Conservation (phyloP, 73 alveolate genomes). For the Paramecium biaurelia region DNA sequence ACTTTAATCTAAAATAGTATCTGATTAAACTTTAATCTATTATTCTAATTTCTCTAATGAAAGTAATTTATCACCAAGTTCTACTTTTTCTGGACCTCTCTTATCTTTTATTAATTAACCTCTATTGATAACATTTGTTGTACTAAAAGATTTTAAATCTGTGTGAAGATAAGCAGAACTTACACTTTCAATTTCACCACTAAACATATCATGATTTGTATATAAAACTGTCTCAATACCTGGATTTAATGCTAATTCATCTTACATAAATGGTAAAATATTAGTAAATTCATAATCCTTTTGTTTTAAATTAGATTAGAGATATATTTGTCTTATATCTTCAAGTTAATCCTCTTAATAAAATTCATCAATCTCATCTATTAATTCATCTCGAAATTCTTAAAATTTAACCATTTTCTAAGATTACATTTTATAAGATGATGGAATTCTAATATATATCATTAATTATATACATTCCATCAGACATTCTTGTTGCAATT, state of each 20-base stretch:
- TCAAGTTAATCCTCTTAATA: neutral
- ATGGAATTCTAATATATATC: neutral
- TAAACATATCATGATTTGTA: conserved; percentile 25
- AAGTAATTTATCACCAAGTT: conserved; percentile 1
- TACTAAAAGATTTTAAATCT: neutral
- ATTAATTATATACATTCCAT: neutral
- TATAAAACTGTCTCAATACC: neutral
- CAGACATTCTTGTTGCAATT: neutral
- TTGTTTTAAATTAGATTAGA: neutral
- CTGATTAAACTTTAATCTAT: neutral
- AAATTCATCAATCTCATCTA: neutral
- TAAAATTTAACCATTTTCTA: neutral
- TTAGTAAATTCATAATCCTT: neutral
- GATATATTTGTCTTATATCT: neutral
- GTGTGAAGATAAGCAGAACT: conserved; percentile 1
- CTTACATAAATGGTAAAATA: neutral
- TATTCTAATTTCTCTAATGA: neutral
- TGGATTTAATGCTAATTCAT: neutral
- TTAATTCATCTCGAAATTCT: neutral
- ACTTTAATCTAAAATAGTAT: neutral
- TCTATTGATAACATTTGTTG: neutral
- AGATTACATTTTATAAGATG: neutral
- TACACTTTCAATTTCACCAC: neutral
- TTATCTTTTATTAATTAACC: neutral
- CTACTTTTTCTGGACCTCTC: neutral